phyloP scores from a whole-genome alignment of 2,329 filamentous ascomycete species.

The Penicillium rolfsii region DNA sequence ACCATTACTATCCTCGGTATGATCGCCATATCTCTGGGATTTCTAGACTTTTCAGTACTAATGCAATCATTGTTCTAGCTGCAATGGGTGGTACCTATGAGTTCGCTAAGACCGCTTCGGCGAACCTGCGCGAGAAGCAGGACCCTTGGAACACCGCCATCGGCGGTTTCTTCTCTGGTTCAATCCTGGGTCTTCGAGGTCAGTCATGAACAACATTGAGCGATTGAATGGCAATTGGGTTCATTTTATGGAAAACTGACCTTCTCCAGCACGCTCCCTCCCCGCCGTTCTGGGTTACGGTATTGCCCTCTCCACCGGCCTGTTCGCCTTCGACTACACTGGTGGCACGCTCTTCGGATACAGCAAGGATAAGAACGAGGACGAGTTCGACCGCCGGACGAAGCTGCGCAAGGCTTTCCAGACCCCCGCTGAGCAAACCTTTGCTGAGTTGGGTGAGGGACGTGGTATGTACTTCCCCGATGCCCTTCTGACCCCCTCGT shows the following conservation, averaged over 20 bases:
- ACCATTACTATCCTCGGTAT: constrained; percentile 71
- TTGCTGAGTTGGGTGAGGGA: constrained; percentile 81
- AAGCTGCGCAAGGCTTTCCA: constrained; percentile 72
- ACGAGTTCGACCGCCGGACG: constrained; percentile 78
- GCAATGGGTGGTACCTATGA: constrained; percentile 74
- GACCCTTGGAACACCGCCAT: constrained; percentile 75
- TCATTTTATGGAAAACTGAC: constrained; percentile 20
- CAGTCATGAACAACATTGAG: constrained; percentile 33
- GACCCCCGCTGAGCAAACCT: constrained; percentile 75
- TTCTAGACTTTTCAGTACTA: constrained; percentile 14
- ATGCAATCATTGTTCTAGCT: constrained; percentile 52
- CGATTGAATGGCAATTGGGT: not conserved
- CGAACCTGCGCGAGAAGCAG: constrained; percentile 84
- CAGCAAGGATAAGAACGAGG: constrained; percentile 60
- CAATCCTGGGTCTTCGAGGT: constrained; percentile 74
- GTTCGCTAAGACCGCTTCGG: constrained; percentile 74
- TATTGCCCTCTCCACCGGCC: constrained; percentile 58
- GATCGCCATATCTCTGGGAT: constrained; percentile 28
- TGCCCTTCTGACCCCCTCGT: not conserved
- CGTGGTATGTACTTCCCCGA: constrained; percentile 63
- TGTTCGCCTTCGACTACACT: constrained; percentile 70
- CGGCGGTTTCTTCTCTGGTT: constrained; percentile 76
- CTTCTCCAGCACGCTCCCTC: constrained; percentile 62
- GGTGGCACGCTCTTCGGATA: constrained; percentile 64
- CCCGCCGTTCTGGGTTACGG: constrained; percentile 72